Percentiles rank a stretch among this genome's conserved stretches.
Evolutionary conservation across 768 basidiomycete species (phyloP).

Genomic region (Suillus clintonianus): DNA sequence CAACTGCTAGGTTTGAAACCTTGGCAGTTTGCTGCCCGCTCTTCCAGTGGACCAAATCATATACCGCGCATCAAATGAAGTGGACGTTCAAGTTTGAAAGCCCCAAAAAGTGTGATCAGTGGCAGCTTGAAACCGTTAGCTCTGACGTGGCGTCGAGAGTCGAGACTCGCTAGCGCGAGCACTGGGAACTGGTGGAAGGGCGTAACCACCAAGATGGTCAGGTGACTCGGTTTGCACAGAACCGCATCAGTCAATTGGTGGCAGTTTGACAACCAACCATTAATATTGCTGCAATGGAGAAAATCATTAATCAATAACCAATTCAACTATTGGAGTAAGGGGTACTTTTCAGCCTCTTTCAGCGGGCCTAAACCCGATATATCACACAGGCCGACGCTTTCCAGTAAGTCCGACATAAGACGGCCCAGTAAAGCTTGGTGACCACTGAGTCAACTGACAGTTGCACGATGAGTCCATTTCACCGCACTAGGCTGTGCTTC

Average conservation of each 20-base stretch:
- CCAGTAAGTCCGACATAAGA: no score
- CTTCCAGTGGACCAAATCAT: background rate
- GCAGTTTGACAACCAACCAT: no score
- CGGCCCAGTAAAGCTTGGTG: background rate
- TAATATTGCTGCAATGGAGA: no score
- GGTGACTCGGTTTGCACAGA: background rate
- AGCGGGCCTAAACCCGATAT: background rate
- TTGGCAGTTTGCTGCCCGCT: background rate
- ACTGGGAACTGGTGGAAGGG: background rate
- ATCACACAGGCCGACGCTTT: background rate
- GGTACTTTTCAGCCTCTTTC: background rate
- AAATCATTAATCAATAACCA: no score
- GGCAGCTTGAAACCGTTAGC: background rate
- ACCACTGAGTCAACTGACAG: background rate
- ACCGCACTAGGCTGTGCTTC: background rate
- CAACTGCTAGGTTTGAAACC: background rate
- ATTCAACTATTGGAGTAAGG: no score
- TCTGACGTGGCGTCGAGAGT: background rate
- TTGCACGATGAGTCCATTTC: background rate
- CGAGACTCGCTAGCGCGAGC: background rate
- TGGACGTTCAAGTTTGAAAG: background rate
- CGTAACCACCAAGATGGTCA: background rate
- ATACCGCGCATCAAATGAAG: background rate
- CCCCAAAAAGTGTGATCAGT: background rate
- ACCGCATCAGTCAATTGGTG: background rate